Percentiles rank a stretch among this genome's conserved stretches.
Conservation (phyloP, 441 rosid species). For the Brassica balearica region DNA sequence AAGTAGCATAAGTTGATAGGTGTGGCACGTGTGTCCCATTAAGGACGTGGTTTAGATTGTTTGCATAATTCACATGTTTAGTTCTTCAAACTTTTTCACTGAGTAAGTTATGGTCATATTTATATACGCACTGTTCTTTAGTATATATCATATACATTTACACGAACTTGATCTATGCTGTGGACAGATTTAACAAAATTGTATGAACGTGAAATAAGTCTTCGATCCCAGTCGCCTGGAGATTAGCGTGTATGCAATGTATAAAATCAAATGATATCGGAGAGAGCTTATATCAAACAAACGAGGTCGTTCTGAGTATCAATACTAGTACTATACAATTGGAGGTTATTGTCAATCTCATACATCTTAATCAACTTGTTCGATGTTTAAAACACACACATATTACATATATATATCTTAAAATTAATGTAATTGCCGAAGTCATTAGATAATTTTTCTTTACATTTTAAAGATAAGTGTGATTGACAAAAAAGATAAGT, state of each 20-base stretch:
- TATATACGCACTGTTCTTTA: neutral
- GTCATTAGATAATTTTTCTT: neutral
- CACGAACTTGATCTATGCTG: neutral
- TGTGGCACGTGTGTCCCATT: neutral
- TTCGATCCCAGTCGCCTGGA: constrained; percentile 20
- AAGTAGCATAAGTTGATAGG: neutral
- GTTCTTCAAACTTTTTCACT: neutral
- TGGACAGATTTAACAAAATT: neutral
- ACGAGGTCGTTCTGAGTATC: constrained; percentile 2
- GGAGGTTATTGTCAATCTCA: neutral
- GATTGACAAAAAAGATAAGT: neutral
- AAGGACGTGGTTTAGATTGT: neutral
- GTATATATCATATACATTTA: neutral
- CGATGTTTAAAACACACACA: constrained; percentile 4
- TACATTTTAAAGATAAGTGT: constrained; percentile 19
- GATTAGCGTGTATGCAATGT: neutral
- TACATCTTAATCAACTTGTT: constrained; percentile 32
- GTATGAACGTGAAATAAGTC: constrained; percentile 11
- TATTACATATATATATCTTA: too few relatives aligned
- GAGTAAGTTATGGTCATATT: neutral
- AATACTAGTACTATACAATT: neutral
- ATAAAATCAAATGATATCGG: constrained; percentile 16
- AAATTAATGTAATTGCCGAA: too few relatives aligned
- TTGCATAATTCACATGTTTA: neutral
- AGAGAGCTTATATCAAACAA: constrained; percentile 24